A percentile compares a stretch with the other conserved stretches of the same genome.
Conservation (phyloP, 768 basidiomycete species). For the Tricholoma bakamatsutake region DNA sequence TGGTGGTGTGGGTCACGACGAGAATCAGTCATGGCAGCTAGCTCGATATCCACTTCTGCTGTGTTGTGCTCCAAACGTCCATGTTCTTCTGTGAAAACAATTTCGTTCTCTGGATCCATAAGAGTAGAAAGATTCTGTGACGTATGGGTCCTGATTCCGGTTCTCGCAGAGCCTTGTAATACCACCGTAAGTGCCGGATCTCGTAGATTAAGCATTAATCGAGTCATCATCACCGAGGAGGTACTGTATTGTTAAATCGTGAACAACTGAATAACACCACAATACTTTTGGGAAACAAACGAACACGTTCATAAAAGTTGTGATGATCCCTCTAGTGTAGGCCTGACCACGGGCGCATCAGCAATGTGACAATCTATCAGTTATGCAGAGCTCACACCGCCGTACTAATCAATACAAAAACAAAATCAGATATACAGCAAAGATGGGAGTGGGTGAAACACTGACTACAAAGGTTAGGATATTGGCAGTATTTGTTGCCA, state of each 20-base stretch:
- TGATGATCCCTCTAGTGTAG: neutral
- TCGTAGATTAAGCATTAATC: slow-evolving; percentile 5
- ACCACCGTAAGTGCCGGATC: neutral
- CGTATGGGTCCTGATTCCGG: neutral
- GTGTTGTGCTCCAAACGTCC: neutral
- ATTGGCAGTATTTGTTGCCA: neutral
- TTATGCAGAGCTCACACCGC: neutral
- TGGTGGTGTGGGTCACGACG: neutral
- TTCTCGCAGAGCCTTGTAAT: neutral
- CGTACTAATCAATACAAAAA: neutral
- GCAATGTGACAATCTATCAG: neutral
- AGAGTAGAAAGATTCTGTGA: neutral
- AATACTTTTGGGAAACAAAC: neutral
- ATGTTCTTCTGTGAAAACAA: neutral
- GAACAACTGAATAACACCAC: neutral
- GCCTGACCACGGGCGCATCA: neutral
- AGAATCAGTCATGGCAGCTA: neutral
- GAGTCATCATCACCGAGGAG: slow-evolving; percentile 2
- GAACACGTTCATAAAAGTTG: slow-evolving; percentile 3
- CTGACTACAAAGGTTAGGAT: slow-evolving; percentile 1
- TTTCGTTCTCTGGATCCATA: neutral
- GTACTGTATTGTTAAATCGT: neutral
- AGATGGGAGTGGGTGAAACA: neutral
- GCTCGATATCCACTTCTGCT: neutral
- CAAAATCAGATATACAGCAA: neutral